phyloP scores from a whole-genome alignment of 83 land plant genomes.

The Isoetes engelmannii region DNA sequence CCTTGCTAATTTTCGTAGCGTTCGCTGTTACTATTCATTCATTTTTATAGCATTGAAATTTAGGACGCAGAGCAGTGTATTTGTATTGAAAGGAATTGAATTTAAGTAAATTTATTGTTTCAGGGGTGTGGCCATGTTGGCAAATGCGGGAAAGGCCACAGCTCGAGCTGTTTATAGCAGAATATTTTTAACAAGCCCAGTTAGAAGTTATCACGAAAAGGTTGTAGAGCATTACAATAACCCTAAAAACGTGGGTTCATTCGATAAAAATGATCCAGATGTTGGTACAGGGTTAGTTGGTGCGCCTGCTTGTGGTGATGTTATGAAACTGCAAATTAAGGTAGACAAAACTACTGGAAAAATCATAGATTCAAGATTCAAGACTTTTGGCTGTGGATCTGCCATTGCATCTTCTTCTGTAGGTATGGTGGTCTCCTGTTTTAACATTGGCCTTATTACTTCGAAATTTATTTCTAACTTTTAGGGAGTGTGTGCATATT shows the following conservation, averaged over 20 bases:
- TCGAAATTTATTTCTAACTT: too few relatives aligned
- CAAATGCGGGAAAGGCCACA: too few relatives aligned
- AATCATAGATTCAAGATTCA: constrained; percentile 30
- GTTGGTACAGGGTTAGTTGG: constrained; percentile 34
- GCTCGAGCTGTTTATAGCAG: too few relatives aligned
- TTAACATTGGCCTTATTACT: background rate
- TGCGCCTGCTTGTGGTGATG: constrained; percentile 35
- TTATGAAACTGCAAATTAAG: constrained; percentile 34
- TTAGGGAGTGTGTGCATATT: too few relatives aligned
- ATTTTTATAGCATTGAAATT: too few relatives aligned
- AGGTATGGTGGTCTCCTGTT: constrained; percentile 5
- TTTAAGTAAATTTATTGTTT: too few relatives aligned
- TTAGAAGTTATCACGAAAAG: constrained; percentile 13
- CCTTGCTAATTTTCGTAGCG: too few relatives aligned
- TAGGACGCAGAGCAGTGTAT: too few relatives aligned
- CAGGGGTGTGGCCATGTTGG: too few relatives aligned
- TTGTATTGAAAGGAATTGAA: too few relatives aligned
- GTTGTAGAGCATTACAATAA: constrained; percentile 35
- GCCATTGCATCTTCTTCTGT: constrained; percentile 36
- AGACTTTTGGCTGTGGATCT: constrained; percentile 37
- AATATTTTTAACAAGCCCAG: background rate
- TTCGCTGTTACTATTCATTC: too few relatives aligned
- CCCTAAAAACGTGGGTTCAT: constrained; percentile 30
- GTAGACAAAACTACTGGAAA: constrained; percentile 29
- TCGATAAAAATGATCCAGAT: constrained; percentile 34